Evolutionary conservation across 2,329 filamentous ascomycete species (phyloP).

Genomic region (Diaporthe nobilis): DNA sequence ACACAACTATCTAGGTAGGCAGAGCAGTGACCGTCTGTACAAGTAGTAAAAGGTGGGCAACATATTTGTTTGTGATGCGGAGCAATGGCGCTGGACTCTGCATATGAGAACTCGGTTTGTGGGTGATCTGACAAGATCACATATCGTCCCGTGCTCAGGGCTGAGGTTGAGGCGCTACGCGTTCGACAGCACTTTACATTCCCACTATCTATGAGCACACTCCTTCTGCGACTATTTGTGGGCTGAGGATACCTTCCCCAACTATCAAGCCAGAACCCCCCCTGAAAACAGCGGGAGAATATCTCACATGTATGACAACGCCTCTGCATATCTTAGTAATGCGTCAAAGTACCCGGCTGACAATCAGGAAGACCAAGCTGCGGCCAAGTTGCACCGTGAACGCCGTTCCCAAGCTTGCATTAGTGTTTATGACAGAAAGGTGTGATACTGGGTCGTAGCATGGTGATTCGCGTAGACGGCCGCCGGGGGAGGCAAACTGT

Average conservation of each 20-base stretch:
- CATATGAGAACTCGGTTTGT: background rate
- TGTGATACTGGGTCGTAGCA: background rate
- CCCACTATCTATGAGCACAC: too few relatives aligned
- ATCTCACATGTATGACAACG: background rate
- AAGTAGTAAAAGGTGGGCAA: background rate
- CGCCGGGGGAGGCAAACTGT: background rate
- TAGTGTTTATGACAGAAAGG: conserved; percentile 2
- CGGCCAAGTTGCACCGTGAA: background rate
- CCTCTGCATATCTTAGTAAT: background rate
- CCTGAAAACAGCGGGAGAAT: background rate
- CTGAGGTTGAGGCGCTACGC: background rate
- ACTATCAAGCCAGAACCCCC: background rate
- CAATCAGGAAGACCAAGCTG: background rate
- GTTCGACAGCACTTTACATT: background rate
- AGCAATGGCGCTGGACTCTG: background rate
- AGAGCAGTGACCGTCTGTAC: background rate
- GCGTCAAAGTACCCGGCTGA: too few relatives aligned
- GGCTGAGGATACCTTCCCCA: background rate
- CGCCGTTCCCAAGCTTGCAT: background rate
- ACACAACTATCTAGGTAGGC: background rate
- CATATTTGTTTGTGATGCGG: too few relatives aligned
- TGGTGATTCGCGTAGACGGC: background rate
- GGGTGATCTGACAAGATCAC: background rate
- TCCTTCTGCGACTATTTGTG: too few relatives aligned
- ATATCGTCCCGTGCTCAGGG: background rate